A percentile compares a stretch with the other conserved stretches of the same genome.
Conservation (phyloP, 441 rosid genomes). For the Metrosideros polymorpha region DNA sequence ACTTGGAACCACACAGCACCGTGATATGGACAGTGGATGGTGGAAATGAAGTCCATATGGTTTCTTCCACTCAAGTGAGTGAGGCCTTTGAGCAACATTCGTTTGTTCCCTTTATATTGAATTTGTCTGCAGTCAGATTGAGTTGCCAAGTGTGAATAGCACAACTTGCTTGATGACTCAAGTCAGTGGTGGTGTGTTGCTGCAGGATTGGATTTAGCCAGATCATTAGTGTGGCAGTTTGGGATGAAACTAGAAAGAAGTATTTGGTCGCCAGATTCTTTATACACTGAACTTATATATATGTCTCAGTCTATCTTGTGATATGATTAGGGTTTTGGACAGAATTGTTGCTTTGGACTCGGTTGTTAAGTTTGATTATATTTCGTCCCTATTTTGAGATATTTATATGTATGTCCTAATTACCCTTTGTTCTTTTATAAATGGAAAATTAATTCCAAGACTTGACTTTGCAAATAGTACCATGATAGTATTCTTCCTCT, state of each 20-base stretch:
- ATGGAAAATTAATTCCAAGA: too few relatives aligned
- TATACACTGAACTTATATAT: too few relatives aligned
- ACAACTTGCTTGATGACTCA: background rate
- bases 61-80: constrained; percentile 93
- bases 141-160: too few relatives aligned
- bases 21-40: constrained; percentile 80
- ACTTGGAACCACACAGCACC: constrained; percentile 77
- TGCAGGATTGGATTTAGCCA: background rate
- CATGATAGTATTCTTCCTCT: constrained; percentile 3
- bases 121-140: too few relatives aligned
- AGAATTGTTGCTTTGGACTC: too few relatives aligned
- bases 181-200: background rate
- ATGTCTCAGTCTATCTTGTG: too few relatives aligned
- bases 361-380: too few relatives aligned
- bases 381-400: too few relatives aligned
- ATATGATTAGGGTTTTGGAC: too few relatives aligned
- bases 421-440: background rate
- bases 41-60: constrained; percentile 88
- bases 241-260: background rate
- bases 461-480: background rate
- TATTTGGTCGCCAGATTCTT: background rate
- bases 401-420: background rate
- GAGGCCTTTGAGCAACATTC: background rate
- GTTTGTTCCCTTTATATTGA: background rate
- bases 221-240: background rate